A percentile compares a stretch with the other conserved stretches of the same genome.
Evolutionary conservation across 1,284 basidiomycete species (phyloP).

Genomic region (Irpex sp.): DNA sequence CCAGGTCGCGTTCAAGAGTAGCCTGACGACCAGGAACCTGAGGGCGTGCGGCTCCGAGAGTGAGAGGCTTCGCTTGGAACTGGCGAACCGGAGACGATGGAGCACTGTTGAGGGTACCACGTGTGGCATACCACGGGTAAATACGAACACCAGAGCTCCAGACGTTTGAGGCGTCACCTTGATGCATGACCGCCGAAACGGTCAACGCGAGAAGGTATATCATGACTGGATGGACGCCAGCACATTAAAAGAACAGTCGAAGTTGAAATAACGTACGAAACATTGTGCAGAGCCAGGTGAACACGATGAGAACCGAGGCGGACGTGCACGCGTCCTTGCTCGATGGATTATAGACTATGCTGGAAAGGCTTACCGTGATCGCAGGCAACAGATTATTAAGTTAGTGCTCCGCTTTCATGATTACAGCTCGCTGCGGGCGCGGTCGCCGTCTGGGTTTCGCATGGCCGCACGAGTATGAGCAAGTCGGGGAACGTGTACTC

Average conservation of each 20-base stretch:
- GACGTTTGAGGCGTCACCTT: conserved; percentile 39
- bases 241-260: too few species aligned
- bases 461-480: too few species aligned
- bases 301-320: conserved; percentile 52
- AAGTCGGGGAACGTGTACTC: conserved; percentile 20
- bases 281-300: conserved; percentile 58
- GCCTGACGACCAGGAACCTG: conserved; percentile 15
- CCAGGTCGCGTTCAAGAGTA: conserved; percentile 11
- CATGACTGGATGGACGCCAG: conserved; percentile 40
- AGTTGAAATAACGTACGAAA: conserved; percentile 50
- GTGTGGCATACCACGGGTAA: conserved; percentile 34
- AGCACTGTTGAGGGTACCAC: conserved; percentile 20
- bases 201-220: conserved; percentile 39
- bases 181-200: conserved; percentile 31
- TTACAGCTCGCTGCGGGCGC: neutral
- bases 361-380: conserved; percentile 36
- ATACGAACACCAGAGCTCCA: conserved; percentile 51
- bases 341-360: conserved; percentile 29
- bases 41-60: conserved; percentile 13
- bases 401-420: neutral
- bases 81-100: conserved; percentile 20
- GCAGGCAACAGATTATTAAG: conserved; percentile 24
- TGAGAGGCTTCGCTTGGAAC: conserved; percentile 17
- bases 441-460: too few species aligned
- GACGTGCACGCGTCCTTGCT: conserved; percentile 45